Evolutionary conservation across 345 rosid species (phyloP).

Genomic region (Citrus glauca): DNA sequence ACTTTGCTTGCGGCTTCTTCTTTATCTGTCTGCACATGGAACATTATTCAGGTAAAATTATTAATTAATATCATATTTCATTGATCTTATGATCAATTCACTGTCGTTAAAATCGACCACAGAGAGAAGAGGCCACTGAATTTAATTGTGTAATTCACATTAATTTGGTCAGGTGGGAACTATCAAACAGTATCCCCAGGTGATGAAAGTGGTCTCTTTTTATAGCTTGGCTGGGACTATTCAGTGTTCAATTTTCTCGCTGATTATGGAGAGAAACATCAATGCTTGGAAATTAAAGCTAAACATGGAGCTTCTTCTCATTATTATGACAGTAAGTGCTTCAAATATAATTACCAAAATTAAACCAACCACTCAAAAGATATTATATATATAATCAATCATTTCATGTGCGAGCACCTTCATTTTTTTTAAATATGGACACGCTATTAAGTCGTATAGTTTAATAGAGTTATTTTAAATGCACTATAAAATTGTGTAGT

Average conservation of each 20-base stretch:
- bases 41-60: constrained; percentile 53
- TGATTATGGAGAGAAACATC: constrained; percentile 55
- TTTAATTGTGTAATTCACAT: background rate
- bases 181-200: constrained; percentile 51
- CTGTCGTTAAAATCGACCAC: no score
- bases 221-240: constrained; percentile 68
- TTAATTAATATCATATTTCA: no score
- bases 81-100: no score
- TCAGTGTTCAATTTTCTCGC: constrained; percentile 52
- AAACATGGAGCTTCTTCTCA: constrained; percentile 55
- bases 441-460: rapidly evolving
- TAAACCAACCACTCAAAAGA: background rate
- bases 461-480: no score
- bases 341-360: background rate
- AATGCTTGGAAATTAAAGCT: constrained; percentile 63
- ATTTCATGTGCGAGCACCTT: no score
- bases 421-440: no score
- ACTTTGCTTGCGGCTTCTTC: constrained; percentile 63
- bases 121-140: no score
- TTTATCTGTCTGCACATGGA: constrained; percentile 57
- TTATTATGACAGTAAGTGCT: constrained; percentile 50
- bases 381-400: no score
- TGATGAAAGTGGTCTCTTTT: constrained; percentile 63
- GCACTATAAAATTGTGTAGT: no score
- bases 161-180: constrained; percentile 44